phyloP scores from a whole-genome alignment of 805 yeast genomes.

The Candida ulmi region DNA sequence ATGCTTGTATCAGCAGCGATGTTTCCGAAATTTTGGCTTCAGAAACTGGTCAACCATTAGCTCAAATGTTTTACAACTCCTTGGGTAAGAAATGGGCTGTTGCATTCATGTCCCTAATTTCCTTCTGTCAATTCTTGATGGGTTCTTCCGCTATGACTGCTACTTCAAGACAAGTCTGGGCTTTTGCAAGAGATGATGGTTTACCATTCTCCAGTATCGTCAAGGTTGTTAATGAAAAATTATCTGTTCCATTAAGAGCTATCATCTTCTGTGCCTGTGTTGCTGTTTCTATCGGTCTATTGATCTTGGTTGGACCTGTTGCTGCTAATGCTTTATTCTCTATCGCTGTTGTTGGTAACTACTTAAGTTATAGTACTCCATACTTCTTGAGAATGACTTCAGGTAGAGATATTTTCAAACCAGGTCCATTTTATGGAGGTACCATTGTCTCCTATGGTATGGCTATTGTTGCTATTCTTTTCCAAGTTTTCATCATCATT shows the following conservation, averaged over 20 bases:
- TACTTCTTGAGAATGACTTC: conserved; percentile 33
- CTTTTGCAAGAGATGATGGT: conserved; percentile 73
- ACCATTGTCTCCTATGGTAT: conserved; percentile 36
- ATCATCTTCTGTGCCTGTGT: conserved; percentile 37
- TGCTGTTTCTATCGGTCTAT: conserved; percentile 32
- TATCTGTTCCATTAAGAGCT: conserved; percentile 64
- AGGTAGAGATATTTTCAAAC: conserved; percentile 47
- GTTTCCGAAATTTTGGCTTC: conserved; percentile 35
- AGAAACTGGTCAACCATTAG: conserved; percentile 55
- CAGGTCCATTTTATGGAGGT: conserved; percentile 68
- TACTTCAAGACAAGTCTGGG: conserved; percentile 65
- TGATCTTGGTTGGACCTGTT: conserved; percentile 35
- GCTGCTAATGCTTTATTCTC: conserved; percentile 43
- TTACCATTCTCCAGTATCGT: conserved; percentile 55
- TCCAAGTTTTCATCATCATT: conserved; percentile 47
- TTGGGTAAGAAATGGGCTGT: conserved; percentile 64
- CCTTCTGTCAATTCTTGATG: conserved; percentile 61
- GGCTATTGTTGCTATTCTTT: conserved; percentile 41
- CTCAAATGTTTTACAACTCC: conserved; percentile 57
- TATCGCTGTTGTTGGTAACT: conserved; percentile 37
- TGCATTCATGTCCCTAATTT: conserved; percentile 55
- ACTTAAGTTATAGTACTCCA: conserved; percentile 38
- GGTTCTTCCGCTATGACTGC: conserved; percentile 59
- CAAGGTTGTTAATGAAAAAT: conserved; percentile 49
- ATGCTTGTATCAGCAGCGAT: conserved; percentile 48